Evolutionary conservation across 2,329 filamentous ascomycete species (phyloP).

Genomic region (Rutstroemia sp.): DNA sequence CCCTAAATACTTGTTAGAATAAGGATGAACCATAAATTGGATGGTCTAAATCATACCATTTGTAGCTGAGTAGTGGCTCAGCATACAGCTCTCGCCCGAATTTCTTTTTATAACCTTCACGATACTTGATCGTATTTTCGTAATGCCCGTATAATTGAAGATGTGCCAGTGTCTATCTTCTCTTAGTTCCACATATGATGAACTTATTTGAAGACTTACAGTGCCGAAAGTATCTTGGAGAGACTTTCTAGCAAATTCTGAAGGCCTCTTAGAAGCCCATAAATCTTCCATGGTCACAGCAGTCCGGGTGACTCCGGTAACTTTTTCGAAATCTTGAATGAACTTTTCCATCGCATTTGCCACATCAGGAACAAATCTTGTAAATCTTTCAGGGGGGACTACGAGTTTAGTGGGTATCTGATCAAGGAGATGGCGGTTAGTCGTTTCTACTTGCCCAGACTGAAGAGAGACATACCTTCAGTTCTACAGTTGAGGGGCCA

Average conservation of each 20-base stretch:
- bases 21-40: neutral
- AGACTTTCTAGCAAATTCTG: neutral
- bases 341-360: slow-evolving; percentile 2
- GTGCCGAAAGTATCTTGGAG: neutral
- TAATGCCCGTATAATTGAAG: slow-evolving; percentile 7
- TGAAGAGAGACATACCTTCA: neutral
- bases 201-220: neutral
- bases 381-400: neutral
- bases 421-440: neutral
- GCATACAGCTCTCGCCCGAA: slow-evolving; percentile 7
- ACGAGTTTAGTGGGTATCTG: neutral
- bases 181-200: neutral
- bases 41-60: neutral
- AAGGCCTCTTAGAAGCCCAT: neutral
- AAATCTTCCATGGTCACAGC: neutral
- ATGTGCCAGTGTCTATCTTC: slow-evolving; percentile 4
- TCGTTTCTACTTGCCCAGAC: neutral
- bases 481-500: neutral
- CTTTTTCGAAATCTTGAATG: slow-evolving; percentile 4
- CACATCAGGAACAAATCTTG: neutral
- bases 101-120: neutral
- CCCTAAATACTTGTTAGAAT: slow-evolving; percentile 1
- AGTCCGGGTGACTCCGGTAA: neutral
- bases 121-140: neutral
- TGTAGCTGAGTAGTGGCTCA: slow-evolving; percentile 5